phyloP scores from a whole-genome alignment of 129 eudicot genomes.

The Flaveria sonorensis region DNA sequence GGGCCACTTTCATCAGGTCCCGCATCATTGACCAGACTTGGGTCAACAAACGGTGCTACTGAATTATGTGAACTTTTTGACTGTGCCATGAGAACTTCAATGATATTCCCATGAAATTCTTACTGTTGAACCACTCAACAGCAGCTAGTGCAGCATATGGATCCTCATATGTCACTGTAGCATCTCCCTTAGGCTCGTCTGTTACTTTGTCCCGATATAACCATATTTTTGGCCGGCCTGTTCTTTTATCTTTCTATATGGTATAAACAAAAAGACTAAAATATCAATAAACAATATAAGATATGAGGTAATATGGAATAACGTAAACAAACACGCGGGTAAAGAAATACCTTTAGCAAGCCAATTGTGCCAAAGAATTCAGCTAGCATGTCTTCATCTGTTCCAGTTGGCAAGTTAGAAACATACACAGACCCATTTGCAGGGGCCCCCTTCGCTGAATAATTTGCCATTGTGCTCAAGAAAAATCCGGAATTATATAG shows the following conservation, averaged over 20 bases:
- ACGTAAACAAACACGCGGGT: not conserved
- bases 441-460: conserved; percentile 62
- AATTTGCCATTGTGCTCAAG: conserved; percentile 72
- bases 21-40: conserved; percentile 39
- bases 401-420: conserved; percentile 88
- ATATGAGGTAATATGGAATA: not conserved
- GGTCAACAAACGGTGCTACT: conserved; percentile 45
- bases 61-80: conserved; percentile 55
- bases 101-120: conserved; percentile 78
- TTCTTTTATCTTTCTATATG: conserved; percentile 81
- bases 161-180: conserved; percentile 95
- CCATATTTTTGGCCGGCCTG: conserved; percentile 91
- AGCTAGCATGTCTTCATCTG: conserved; percentile 88
- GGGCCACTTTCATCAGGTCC: conserved; percentile 40
- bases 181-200: conserved; percentile 95
- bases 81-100: conserved; percentile 85
- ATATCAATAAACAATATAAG: not conserved
- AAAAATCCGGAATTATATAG: conserved; percentile 27
- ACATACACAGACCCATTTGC: conserved; percentile 87
- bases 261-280: conserved; percentile 16
- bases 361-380: conserved; percentile 90
- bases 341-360: conserved; percentile 67
- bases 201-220: conserved; percentile 80
- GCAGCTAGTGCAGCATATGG: conserved; percentile 99
- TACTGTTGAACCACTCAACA: conserved; percentile 94